Conservation (phyloP, 1,284 basidiomycete species). For the Cryptococcus maquisensis region DNA sequence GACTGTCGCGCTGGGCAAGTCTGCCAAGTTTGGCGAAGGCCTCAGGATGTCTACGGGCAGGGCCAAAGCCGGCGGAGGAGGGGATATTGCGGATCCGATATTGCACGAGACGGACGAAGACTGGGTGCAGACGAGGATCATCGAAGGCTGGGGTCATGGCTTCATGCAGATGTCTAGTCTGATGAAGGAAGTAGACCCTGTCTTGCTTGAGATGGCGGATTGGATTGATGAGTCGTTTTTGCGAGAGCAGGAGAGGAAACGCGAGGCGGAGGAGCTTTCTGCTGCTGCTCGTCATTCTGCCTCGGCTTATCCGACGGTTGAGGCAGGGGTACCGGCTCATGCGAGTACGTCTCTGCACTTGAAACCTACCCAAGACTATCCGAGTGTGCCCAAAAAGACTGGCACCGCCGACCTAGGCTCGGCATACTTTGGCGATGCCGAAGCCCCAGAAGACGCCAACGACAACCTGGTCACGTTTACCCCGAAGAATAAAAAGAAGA, state of each 20-base stretch:
- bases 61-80: conserved; percentile 33
- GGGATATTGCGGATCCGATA: conserved; percentile 49
- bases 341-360: conserved; percentile 34
- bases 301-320: conserved; percentile 17
- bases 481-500: conserved; percentile 53
- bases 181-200: conserved; percentile 68
- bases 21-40: conserved; percentile 47
- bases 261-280: conserved; percentile 30
- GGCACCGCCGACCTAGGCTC: conserved; percentile 43
- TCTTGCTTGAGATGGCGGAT: conserved; percentile 82
- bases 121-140: conserved; percentile 89
- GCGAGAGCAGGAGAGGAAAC: conserved; percentile 27
- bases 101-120: conserved; percentile 76
- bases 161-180: conserved; percentile 90
- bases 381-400: conserved; percentile 23
- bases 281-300: background rate
- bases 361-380: conserved; percentile 41
- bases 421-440: conserved; percentile 15
- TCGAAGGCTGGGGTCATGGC: conserved; percentile 87
- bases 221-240: conserved; percentile 84
- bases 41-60: conserved; percentile 50
- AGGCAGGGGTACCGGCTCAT: conserved; percentile 11
- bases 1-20: conserved; percentile 27
- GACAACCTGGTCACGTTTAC: conserved; percentile 58
- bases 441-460: conserved; percentile 27